These are phyloP conservation scores for Sambucus nigra DNA, from an alignment of 129 eudicot genomes.

Conservation along the genomic window DNA sequence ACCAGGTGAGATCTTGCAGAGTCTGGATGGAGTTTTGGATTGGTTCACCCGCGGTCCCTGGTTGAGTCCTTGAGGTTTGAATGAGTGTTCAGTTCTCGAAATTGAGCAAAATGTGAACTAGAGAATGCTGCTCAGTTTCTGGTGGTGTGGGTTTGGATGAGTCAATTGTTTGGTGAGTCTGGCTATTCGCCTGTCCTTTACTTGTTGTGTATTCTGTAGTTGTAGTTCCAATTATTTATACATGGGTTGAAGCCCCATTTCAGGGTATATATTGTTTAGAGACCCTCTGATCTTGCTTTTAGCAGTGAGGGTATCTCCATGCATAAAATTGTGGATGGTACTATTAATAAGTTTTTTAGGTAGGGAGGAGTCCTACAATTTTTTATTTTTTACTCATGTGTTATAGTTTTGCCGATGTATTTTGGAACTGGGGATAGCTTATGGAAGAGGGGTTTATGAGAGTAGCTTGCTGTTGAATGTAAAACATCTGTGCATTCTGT, in stretches of 20 bases:
- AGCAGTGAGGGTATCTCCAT: not conserved
- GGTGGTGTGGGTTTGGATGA: constrained; percentile 1
- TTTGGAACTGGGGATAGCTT: too few relatives aligned
- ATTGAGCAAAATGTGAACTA: not conserved
- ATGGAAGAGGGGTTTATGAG: too few relatives aligned
- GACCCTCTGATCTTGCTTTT: not conserved
- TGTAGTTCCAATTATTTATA: not conserved
- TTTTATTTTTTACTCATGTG: not conserved
- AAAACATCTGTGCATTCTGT: too few relatives aligned
- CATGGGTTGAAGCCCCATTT: constrained; percentile 9
- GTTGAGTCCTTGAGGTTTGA: not conserved
- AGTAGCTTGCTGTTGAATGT: too few relatives aligned
- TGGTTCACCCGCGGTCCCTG: constrained; percentile 10
- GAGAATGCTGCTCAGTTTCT: too few relatives aligned
- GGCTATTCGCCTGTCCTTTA: not conserved
- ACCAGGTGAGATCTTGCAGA: constrained; percentile 9
- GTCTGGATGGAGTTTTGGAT: constrained; percentile 15
- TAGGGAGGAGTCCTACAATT: constrained; percentile 1
- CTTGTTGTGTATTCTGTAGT: not conserved
- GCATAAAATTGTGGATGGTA: not conserved
- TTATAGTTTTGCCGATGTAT: not conserved
- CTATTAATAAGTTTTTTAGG: not conserved
- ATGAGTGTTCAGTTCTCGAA: not conserved
- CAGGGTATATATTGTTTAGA: constrained; percentile 1
- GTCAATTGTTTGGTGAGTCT: not conserved